Evolutionary conservation across 2,329 filamentous ascomycete genomes (phyloP), one percentile per base, ranked within the genome.

Genomic region (Neonectria punicea): DNA sequence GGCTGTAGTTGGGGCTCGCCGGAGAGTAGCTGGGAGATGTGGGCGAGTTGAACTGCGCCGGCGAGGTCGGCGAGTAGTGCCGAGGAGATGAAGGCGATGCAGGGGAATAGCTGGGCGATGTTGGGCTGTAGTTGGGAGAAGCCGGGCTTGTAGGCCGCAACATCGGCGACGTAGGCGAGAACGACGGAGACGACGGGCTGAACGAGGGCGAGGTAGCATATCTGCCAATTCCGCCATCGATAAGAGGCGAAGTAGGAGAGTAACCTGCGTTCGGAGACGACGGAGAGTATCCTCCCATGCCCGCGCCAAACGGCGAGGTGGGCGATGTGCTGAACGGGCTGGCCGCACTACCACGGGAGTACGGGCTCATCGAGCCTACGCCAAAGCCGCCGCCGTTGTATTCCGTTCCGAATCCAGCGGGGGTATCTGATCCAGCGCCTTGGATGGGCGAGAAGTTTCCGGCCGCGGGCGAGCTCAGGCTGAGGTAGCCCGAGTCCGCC

Each of bases 381-480:
- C 83, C 81, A 61, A 86, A 86, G 67, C 85, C 83, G 59, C 79
- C 82, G 54, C 84, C 82, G 43, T 82, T 83, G 60, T 90, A 90
- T 70, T 88, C 87, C 3, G 86, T 88, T 63, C 85, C 86, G 74
- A 92, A 93, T 51, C 90, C 90, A 50, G 84, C 82, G 34, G 90
- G 88, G 61, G 85, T 85, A 66, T 93, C 92, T 60, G 94, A 95
- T 30, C 91, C 92, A 56, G 88, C 86, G 67, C 87, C 87, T 71
- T 92, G 89, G 75, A 96, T 93, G 54, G 93, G 93, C 36, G 93
- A 96, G 85, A 92, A 92, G 78, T 87, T 87, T 76, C 84, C 88
- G 74, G 83, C 84, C 66, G 82, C 87, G 69, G 89, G 88, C n/a
- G 89, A 89, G 68, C 84, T 87, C 70, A 90, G 83, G 69, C 86